Conservation (phyloP, 768 basidiomycete genomes). For the Termitomyces sp. region DNA sequence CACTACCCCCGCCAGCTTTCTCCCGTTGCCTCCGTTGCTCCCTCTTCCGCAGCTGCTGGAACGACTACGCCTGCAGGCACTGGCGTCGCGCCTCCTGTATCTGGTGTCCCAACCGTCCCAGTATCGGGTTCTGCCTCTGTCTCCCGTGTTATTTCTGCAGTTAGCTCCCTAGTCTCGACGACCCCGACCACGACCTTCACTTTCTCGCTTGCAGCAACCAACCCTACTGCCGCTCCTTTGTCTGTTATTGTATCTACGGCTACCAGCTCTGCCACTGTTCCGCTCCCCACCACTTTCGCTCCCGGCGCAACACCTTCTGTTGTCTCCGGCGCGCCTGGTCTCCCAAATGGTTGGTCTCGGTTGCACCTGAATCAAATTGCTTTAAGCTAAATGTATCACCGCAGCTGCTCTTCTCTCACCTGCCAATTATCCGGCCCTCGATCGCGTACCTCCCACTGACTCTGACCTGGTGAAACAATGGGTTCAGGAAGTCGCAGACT, state of each 20-base stretch:
- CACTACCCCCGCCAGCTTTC: conserved; percentile 17
- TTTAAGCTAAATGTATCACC: neutral
- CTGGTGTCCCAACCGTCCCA: neutral
- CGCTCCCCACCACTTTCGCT: conserved; percentile 40
- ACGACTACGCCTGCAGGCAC: neutral
- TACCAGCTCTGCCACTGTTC: conserved; percentile 33
- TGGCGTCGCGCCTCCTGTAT: neutral
- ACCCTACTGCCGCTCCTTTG: conserved; percentile 59
- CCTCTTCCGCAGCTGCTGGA: neutral
- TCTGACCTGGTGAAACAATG: conserved; percentile 63
- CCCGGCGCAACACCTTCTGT: conserved; percentile 47
- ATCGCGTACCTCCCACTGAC: conserved; percentile 53
- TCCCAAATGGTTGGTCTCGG: conserved; percentile 43
- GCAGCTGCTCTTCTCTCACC: conserved; percentile 40
- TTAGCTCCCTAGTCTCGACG: conserved; percentile 9
- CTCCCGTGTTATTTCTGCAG: neutral
- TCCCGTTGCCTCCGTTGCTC: conserved; percentile 5
- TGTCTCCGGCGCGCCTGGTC: conserved; percentile 51
- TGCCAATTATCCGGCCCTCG: conserved; percentile 62
- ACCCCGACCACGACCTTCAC: conserved; percentile 29
- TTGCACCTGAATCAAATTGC: neutral
- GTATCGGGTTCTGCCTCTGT: neutral
- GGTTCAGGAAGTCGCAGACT: conserved; percentile 54
- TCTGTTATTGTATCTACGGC: conserved; percentile 40
- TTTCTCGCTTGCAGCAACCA: conserved; percentile 41